Base-by-base conservation (phyloP, 768 basidiomycete species). In the Dentipellis sp. region DNA sequence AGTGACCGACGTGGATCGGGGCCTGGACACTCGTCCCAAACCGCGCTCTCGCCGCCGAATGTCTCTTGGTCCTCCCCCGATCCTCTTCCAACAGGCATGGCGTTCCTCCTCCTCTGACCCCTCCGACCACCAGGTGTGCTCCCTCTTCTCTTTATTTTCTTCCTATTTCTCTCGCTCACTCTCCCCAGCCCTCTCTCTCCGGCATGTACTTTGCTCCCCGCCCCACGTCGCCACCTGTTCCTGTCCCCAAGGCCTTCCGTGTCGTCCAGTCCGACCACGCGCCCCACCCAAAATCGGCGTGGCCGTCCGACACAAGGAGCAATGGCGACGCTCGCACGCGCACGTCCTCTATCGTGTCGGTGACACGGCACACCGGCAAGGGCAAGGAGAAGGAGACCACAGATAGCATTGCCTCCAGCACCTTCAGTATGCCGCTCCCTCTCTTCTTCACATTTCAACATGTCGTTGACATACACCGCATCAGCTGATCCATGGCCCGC, bases 331-430 rank as follows among this genome's bases (percentile, higher is more conserved):
- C 40, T 1, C 50, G 40, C 39, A 29, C 59, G 29, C 61, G 59
- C 47, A 53, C 40, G 8, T 57, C 52, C 52, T 62, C 61, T 22
- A 57, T 60, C 55, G 19, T 51, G 22, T 42, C 60, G 14, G 53
- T 40, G 23, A 12, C 35, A 35, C 42, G 14, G 47, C 17, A 52
- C 17, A 54, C 37, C 21, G 37, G 39, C 16, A 62, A 62, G 47
- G 61, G 61, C 23, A 62, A 62, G 29, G 61, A 59, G 36, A 60
- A 40, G 23, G 59, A 57, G 19, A 40, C 36, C 10, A 54, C 59
- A 14, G 60, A 62, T 50, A 34, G 58, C 14, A 45, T 57, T 19
- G 61, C 55, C 2, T 55, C 61, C 14, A 54, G 50, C 3, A 52
- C 58, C 0, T 62, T 55, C 21, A 16, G 61, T 62, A 47, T 35